phyloP scores from a whole-genome alignment of 1,284 basidiomycete species.

The Athelia sp. region DNA sequence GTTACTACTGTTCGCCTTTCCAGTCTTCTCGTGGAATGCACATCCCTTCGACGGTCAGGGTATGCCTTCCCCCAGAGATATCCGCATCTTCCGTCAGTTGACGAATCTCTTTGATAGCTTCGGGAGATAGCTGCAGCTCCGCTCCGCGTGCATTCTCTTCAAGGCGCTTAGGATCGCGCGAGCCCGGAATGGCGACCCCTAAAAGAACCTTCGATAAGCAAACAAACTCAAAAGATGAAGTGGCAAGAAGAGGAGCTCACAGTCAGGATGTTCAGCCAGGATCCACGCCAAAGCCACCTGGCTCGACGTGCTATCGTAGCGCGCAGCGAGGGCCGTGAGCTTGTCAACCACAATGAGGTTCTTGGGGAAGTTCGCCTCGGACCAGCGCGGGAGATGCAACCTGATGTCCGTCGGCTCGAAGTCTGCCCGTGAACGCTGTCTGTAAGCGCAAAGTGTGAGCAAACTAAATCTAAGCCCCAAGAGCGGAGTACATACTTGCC shows the following conservation, averaged over 20 bases:
- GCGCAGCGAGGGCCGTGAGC: slow-evolving; percentile 24
- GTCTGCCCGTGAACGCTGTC: slow-evolving; percentile 42
- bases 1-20: no score
- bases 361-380: slow-evolving; percentile 37
- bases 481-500: no score
- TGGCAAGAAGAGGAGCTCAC: neutral
- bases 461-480: no score
- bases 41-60: no score
- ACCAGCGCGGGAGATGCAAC: slow-evolving; percentile 29
- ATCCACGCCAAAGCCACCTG: slow-evolving; percentile 43
- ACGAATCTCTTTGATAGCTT: no score
- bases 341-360: slow-evolving; percentile 35
- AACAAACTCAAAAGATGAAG: neutral
- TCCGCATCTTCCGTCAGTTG: no score
- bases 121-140: no score
- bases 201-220: neutral
- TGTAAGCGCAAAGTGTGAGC: no score
- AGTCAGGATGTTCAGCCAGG: slow-evolving; percentile 20
- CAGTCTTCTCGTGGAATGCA: no score
- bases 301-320: slow-evolving; percentile 29
- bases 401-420: slow-evolving; percentile 47
- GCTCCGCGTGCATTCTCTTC: neutral
- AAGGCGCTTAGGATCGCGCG: neutral
- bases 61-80: no score
- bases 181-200: no score